phyloP scores from a whole-genome alignment of 2,329 filamentous ascomycete genomes.

The Beauveria brongniartii region DNA sequence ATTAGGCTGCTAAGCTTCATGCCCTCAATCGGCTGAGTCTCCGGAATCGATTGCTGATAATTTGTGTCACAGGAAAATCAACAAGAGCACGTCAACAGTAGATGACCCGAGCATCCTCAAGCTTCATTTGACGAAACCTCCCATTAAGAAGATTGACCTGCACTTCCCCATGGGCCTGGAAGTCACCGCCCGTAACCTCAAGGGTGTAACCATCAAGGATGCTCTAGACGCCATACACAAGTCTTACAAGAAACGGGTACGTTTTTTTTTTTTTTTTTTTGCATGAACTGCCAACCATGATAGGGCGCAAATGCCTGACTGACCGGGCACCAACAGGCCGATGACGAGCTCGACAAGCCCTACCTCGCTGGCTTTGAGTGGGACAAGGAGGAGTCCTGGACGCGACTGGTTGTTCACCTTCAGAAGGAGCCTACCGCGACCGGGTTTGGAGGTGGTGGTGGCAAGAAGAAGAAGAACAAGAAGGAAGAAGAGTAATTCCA shows the following conservation, averaged over 20 bases:
- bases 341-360: slow-evolving; percentile 82
- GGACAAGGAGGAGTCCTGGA: slow-evolving; percentile 90
- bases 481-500: slow-evolving; percentile 32
- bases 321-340: slow-evolving; percentile 47
- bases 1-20: slow-evolving; percentile 4
- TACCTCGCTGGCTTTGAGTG: slow-evolving; percentile 94
- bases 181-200: slow-evolving; percentile 82
- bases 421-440: slow-evolving; percentile 57
- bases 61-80: slow-evolving; percentile 71
- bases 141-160: slow-evolving; percentile 89
- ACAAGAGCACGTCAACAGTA: slow-evolving; percentile 68
- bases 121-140: slow-evolving; percentile 69
- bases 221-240: slow-evolving; percentile 93
- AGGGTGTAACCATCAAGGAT: slow-evolving; percentile 96
- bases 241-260: slow-evolving; percentile 90
- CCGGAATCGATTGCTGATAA: neutral
- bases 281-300: neutral
- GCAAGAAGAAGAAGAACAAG: slow-evolving; percentile 62
- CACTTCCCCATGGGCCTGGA: slow-evolving; percentile 83
- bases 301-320: neutral
- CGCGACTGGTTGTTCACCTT: slow-evolving; percentile 77
- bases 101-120: slow-evolving; percentile 83
- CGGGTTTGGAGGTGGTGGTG: slow-evolving; percentile 28
- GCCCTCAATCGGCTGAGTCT: neutral
- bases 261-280: slow-evolving; percentile 20